Conservation (phyloP, 345 rosid genomes). For the Mallotus nudiflorus region DNA sequence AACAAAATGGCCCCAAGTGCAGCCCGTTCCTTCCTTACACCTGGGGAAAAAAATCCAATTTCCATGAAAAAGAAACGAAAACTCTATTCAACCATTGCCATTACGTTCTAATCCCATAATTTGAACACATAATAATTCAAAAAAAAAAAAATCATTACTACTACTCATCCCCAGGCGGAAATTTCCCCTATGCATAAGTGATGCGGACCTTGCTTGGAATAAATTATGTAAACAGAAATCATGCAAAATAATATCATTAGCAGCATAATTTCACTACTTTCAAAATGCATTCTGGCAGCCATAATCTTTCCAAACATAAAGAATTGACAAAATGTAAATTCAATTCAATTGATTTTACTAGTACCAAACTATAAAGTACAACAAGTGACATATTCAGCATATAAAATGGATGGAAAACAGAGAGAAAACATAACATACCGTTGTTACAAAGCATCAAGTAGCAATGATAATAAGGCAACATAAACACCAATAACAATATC, state of each 20-base stretch:
- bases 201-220: too few species aligned
- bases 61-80: neutral
- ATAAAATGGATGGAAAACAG: too few species aligned
- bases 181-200: neutral
- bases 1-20: slow-evolving; percentile 86
- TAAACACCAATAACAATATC: slow-evolving; percentile 84
- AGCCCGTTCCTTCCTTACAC: slow-evolving; percentile 90
- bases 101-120: slow-evolving; percentile 3
- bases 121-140: too few species aligned
- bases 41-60: slow-evolving; percentile 31
- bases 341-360: too few species aligned
- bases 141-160: too few species aligned
- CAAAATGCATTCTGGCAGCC: too few species aligned
- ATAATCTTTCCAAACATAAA: too few species aligned
- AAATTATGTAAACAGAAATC: too few species aligned
- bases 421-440: slow-evolving; percentile 45
- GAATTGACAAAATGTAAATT: neutral
- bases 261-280: too few species aligned
- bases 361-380: too few species aligned
- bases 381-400: too few species aligned
- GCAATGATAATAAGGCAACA: slow-evolving; percentile 96
- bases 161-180: neutral
- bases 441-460: slow-evolving; percentile 91
- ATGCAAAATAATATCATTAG: neutral
- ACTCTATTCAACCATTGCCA: neutral